Evolutionary conservation across 768 basidiomycete genomes (phyloP).

Genomic region (Boletus speciosus): DNA sequence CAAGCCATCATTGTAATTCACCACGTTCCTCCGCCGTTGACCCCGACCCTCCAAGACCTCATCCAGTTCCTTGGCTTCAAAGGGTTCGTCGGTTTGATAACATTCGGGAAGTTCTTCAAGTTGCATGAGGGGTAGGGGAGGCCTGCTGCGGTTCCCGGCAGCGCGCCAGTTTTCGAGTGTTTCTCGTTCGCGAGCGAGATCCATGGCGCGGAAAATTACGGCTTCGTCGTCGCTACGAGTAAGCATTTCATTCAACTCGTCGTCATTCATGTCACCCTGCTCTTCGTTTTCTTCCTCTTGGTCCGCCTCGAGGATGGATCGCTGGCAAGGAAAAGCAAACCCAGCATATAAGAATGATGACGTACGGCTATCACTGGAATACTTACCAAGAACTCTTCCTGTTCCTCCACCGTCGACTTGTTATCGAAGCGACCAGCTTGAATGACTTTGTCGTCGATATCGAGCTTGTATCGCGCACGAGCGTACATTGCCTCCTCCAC

Average conservation of each 20-base stretch:
- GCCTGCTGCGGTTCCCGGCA: constrained; percentile 71
- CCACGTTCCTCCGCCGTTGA: constrained; percentile 75
- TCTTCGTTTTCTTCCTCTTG: constrained; percentile 89
- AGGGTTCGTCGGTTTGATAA: constrained; percentile 83
- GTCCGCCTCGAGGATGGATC: constrained; percentile 85
- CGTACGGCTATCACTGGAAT: background rate
- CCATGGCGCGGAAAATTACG: constrained; percentile 76
- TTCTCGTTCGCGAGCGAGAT: constrained; percentile 72
- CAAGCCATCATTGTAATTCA: constrained; percentile 91
- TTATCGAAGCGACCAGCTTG: constrained; percentile 99
- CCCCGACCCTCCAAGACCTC: constrained; percentile 72
- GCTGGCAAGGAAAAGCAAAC: constrained; percentile 42
- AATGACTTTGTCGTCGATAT: constrained; percentile 99
- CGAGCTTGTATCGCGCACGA: constrained; percentile 91
- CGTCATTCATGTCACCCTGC: constrained; percentile 88
- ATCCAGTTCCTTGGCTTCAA: constrained; percentile 59
- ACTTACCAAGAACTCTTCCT: constrained; percentile 87
- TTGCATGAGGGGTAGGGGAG: constrained; percentile 73
- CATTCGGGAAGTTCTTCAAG: constrained; percentile 90
- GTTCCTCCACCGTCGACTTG: constrained; percentile 96
- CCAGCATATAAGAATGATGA: background rate
- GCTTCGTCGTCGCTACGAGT: constrained; percentile 80
- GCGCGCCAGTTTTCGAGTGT: constrained; percentile 63
- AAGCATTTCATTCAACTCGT: constrained; percentile 91
- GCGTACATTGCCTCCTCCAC: constrained; percentile 98